Base-by-base conservation (phyloP, 1,284 basidiomycete species). In the Heterobasidion occidentale region DNA sequence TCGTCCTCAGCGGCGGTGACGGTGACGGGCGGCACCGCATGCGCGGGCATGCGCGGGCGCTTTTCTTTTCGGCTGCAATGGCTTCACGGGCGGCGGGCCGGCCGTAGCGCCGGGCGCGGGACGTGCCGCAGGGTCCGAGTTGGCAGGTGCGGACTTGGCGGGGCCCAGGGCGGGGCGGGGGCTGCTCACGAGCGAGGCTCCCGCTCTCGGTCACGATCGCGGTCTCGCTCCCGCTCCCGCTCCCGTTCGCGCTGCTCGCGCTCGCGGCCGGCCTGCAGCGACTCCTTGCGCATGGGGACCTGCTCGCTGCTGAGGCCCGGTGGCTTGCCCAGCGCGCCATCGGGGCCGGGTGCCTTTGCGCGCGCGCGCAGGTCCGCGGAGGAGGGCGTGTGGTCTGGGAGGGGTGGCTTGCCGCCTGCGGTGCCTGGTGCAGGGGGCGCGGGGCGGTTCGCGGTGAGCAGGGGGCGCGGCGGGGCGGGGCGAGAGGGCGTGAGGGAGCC, bases 21-120 rank as follows among this genome's bases (percentile, higher is more conserved):
- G 17, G 59, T 67, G 63, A 69, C 76, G 57, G 60, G 68, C 51
- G 69, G 72, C 58, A 8, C 51, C 38, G 15, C 60, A 59, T 27
- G 58, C 61, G n/a, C n/a, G n/a, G n/a, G n/a, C n/a, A n/a, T n/a
- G n/a, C n/a, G 45, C 61, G 36, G 62, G 59, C 52, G 77, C 74
- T 70, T 86, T 91, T n/a, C n/a, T n/a, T 76, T 89, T 90, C 2
- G 86, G 84, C 66, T 92, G 90, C 54, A 94, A 71, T 0, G 92
- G 90, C 67, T 92, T 88, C 5, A 48, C 46, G 15, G 82, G 74
- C 1, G 83, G 77, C 2, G 85, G 79, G 0, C 79, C 80, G 42
- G 68, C 74, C 5, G 72, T 71, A 7, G 79, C 69, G 36, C 79
- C 79, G 20, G 65, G 50, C 2, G 69, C 75, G 34, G 79, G 74